Conservation (phyloP, 495 filamentous ascomycete genomes). For the Clavariopsis aquatica region DNA sequence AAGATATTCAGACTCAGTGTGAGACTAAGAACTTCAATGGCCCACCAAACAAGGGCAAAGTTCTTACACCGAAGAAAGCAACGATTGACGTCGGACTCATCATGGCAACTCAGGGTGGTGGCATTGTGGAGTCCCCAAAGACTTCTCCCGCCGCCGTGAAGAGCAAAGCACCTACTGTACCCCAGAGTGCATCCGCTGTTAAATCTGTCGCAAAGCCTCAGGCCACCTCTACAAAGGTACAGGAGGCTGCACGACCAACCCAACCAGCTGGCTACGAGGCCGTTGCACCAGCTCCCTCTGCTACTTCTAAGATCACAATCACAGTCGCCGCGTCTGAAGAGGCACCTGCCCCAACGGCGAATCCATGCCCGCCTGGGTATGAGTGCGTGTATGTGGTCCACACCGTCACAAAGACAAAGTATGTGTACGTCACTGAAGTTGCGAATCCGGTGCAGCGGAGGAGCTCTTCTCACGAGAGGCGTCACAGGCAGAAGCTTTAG, state of each 20-base stretch:
- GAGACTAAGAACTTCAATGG: conserved; percentile 52
- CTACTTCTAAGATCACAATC: neutral
- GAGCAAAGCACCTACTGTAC: neutral
- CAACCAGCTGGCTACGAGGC: neutral
- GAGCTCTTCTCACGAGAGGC: conserved; percentile 3
- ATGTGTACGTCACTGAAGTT: conserved; percentile 20
- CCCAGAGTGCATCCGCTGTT: neutral
- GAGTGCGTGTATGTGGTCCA: conserved; percentile 12
- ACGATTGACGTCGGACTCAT: conserved; percentile 35
- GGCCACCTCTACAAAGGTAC: neutral
- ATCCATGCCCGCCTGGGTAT: conserved; percentile 10
- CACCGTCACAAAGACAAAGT: conserved; percentile 29
- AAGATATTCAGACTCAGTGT: conserved; percentile 53
- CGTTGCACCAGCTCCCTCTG: neutral
- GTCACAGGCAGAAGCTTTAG: conserved; percentile 3
- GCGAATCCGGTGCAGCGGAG: neutral
- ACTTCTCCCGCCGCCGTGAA: conserved; percentile 2
- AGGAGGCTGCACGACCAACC: neutral
- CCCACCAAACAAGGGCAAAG: conserved; percentile 58
- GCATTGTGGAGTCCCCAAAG: conserved; percentile 2
- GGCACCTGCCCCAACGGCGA: conserved; percentile 23
- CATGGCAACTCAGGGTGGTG: conserved; percentile 17
- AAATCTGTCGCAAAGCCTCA: neutral
- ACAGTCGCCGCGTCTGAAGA: conserved; percentile 1
- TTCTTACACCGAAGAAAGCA: conserved; percentile 43